Evolutionary conservation across 352 stramenopile genomes (phyloP).

Genomic region (Globisporangium viniferum): DNA sequence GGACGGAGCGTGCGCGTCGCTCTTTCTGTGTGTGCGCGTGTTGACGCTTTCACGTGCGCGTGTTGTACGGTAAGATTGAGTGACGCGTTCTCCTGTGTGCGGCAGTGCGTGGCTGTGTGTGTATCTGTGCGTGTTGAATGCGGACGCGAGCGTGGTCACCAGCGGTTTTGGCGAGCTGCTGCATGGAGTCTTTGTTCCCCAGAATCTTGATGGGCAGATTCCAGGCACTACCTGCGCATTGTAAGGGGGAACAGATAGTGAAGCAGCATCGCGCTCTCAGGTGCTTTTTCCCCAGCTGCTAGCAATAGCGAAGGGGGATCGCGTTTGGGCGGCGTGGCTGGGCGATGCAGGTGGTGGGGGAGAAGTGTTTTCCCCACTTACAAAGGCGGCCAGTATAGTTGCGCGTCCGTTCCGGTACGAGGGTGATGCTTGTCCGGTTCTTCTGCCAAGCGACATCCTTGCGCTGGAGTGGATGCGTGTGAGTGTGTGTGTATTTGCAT

Average conservation of each 20-base stretch:
- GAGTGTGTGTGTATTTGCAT: conserved; percentile 8
- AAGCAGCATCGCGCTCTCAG: conserved; percentile 14
- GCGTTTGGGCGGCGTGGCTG: conserved; percentile 9
- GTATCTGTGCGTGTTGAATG: background rate
- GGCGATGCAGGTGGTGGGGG: conserved; percentile 48
- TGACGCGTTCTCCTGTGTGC: background rate
- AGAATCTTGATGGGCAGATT: conserved; percentile 82
- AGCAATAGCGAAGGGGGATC: background rate
- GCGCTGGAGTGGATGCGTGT: background rate
- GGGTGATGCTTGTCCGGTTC: background rate
- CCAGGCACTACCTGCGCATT: conserved; percentile 78
- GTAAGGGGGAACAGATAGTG: conserved; percentile 68
- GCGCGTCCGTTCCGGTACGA: background rate
- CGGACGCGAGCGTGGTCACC: conserved; percentile 25
- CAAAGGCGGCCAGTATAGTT: conserved; percentile 71
- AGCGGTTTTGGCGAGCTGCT: conserved; percentile 72
- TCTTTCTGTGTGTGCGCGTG: background rate
- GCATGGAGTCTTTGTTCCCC: conserved; percentile 45
- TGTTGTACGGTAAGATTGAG: background rate
- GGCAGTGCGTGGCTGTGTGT: background rate
- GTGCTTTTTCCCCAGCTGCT: background rate
- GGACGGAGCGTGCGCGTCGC: conserved; percentile 9
- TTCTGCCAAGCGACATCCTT: background rate
- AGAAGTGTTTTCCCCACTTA: conserved; percentile 57
- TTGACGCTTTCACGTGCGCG: background rate